These are phyloP conservation scores for Cryptomeria japonica DNA, from an alignment of 75 land plant genomes.

Conservation along the genomic window DNA sequence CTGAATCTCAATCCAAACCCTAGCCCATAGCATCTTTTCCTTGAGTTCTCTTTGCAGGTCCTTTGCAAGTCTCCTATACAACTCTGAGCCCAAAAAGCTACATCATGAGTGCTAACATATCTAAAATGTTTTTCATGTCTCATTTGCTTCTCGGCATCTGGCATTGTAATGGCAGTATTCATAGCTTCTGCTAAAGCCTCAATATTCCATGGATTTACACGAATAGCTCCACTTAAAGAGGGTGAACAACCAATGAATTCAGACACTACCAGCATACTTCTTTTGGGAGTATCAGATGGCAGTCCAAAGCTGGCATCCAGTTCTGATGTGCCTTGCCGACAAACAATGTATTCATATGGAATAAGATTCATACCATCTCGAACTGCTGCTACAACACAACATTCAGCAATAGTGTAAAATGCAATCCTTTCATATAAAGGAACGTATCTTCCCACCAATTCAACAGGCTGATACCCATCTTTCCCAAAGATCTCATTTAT, in stretches of 20 bases:
- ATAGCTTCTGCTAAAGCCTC: slow-evolving; percentile 87
- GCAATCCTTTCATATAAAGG: slow-evolving; percentile 69
- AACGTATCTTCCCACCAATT: slow-evolving; percentile 51
- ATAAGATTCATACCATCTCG: slow-evolving; percentile 91
- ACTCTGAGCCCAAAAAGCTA: slow-evolving; percentile 72
- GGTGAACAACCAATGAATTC: slow-evolving; percentile 94
- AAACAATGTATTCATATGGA: slow-evolving; percentile 80
- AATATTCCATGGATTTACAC: slow-evolving; percentile 89
- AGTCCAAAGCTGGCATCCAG: slow-evolving; percentile 37
- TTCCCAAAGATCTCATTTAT: slow-evolving; percentile 60
- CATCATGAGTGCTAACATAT: slow-evolving; percentile 84
- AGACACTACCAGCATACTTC: slow-evolving; percentile 79
- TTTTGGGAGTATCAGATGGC: slow-evolving; percentile 27
- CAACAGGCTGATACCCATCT: slow-evolving; percentile 63
- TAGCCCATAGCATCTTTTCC: slow-evolving; percentile 64
- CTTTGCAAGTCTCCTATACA: slow-evolving; percentile 71
- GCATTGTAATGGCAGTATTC: slow-evolving; percentile 57
- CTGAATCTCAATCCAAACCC: slow-evolving; percentile 84
- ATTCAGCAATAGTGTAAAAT: slow-evolving; percentile 75
- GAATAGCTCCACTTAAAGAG: slow-evolving; percentile 84
- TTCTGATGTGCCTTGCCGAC: slow-evolving; percentile 58
- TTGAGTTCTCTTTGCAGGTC: slow-evolving; percentile 58
- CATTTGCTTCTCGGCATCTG: slow-evolving; percentile 62
- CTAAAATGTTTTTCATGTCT: slow-evolving; percentile 73
- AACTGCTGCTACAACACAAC: slow-evolving; percentile 87